These are phyloP conservation scores for Tolypocladium amazonense DNA, from an alignment of 2,329 filamentous ascomycete genomes.

Conservation along the genomic window DNA sequence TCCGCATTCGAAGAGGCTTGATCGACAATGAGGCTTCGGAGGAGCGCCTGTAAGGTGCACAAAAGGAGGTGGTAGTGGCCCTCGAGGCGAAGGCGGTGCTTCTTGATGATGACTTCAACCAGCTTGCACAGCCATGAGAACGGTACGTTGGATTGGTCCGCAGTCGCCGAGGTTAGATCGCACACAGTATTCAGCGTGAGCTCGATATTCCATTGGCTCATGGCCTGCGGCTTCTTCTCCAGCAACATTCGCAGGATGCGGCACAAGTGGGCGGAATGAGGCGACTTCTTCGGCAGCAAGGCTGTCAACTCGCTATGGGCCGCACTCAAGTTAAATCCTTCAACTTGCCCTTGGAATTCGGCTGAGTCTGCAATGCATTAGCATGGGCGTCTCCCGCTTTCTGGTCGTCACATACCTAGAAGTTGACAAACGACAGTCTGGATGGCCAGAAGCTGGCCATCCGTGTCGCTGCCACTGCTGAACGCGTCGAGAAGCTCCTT, in stretches of 20 bases:
- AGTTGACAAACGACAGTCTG: constrained; percentile 29
- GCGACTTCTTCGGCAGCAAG: constrained; percentile 18
- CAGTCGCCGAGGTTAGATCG: constrained; percentile 18
- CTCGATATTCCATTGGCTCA: constrained; percentile 50
- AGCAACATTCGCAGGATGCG: constrained; percentile 34
- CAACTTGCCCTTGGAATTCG: constrained; percentile 15
- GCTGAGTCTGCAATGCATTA: constrained; percentile 12
- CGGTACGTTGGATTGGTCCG: constrained; percentile 19
- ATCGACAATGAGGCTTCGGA: constrained; percentile 37
- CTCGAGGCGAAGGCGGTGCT: constrained; percentile 49
- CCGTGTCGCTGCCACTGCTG: constrained; percentile 16
- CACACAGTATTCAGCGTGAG: constrained; percentile 35
- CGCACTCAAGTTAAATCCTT: constrained; percentile 25
- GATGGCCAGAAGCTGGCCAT: constrained; percentile 33
- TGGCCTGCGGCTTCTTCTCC: constrained; percentile 36
- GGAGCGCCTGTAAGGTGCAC: constrained; percentile 42
- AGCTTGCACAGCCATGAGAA: constrained; percentile 41
- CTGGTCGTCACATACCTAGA: constrained; percentile 18
- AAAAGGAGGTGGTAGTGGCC: constrained; percentile 52
- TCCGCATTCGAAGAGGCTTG: constrained; percentile 10
- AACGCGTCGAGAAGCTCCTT: constrained; percentile 23
- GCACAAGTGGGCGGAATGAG: constrained; percentile 26
- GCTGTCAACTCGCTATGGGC: constrained; percentile 30
- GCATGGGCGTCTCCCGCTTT: constrained; percentile 5
- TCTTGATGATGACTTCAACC: constrained; percentile 44